phyloP scores from a whole-genome alignment of 179 eudicot species.

The Sideroxylon spinosum region DNA sequence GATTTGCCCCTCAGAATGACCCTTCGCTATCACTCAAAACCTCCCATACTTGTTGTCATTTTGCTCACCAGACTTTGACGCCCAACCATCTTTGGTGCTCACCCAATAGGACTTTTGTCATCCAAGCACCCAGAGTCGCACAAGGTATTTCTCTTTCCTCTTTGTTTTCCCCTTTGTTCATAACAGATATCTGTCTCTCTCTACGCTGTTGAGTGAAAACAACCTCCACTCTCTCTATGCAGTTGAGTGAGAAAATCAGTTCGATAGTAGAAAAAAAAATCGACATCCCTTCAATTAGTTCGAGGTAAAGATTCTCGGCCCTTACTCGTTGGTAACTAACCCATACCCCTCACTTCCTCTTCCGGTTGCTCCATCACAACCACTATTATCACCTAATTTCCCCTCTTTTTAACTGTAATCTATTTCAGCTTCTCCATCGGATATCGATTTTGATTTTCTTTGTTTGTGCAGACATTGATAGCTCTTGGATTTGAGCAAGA shows the following conservation, averaged over 20 bases:
- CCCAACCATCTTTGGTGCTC: too few relatives aligned
- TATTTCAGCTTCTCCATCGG: neutral
- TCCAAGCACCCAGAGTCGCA: too few relatives aligned
- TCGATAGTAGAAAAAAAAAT: slow-evolving; percentile 12
- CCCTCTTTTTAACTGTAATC: slow-evolving; percentile 14
- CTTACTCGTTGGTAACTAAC: neutral
- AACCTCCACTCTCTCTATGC: slow-evolving; percentile 7
- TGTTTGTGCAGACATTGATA: slow-evolving; percentile 45
- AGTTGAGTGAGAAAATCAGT: neutral
- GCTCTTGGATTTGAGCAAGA: slow-evolving; percentile 51
- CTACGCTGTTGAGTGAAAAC: slow-evolving; percentile 26
- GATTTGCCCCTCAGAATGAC: too few relatives aligned
- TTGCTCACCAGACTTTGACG: too few relatives aligned
- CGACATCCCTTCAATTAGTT: too few relatives aligned
- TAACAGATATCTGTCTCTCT: slow-evolving; percentile 77
- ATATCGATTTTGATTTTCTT: slow-evolving; percentile 17
- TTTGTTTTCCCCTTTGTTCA: too few relatives aligned
- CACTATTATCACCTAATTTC: slow-evolving; percentile 16
- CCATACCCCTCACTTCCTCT: neutral
- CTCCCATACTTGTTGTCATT: too few relatives aligned
- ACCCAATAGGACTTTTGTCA: too few relatives aligned
- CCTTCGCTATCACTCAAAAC: too few relatives aligned
- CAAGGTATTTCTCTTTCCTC: too few relatives aligned
- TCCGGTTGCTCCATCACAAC: neutral
- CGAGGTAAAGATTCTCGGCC: slow-evolving; percentile 27